These are phyloP conservation scores for Wickerhamomyces strasburgensis DNA, from an alignment of 805 yeast genomes.

Conservation along the genomic window DNA sequence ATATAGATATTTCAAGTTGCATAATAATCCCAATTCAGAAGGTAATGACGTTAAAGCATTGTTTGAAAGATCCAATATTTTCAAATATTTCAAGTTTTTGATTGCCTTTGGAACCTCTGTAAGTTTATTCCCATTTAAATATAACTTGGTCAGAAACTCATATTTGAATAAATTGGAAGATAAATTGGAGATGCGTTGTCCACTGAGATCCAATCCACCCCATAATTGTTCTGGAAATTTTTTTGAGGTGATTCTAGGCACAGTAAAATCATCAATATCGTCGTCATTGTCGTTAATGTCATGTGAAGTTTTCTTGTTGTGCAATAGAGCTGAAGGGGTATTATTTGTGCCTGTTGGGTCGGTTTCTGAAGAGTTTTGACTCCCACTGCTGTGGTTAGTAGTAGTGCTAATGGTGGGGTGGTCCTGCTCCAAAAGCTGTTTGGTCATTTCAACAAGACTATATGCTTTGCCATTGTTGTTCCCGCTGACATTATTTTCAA, in stretches of 20 bases:
- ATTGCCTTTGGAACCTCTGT: constrained; percentile 63
- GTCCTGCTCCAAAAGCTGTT: constrained; percentile 27
- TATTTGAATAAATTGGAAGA: constrained; percentile 76
- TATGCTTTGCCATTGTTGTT: constrained; percentile 19
- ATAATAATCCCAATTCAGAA: constrained; percentile 76
- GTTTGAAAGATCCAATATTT: constrained; percentile 80
- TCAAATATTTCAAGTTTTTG: constrained; percentile 61
- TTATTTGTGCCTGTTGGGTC: constrained; percentile 4
- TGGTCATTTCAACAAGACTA: constrained; percentile 36
- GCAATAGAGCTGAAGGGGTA: constrained; percentile 25
- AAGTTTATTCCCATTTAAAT: constrained; percentile 80
- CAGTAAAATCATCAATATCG: constrained; percentile 53
- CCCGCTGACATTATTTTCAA: not conserved
- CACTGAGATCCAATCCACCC: constrained; percentile 90
- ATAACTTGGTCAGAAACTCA: constrained; percentile 78
- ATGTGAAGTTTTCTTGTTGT: constrained; percentile 37
- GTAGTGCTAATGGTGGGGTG: constrained; percentile 16
- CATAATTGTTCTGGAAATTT: constrained; percentile 70
- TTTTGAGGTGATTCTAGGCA: constrained; percentile 53
- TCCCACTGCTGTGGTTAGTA: constrained; percentile 19
- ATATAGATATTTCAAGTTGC: constrained; percentile 73
- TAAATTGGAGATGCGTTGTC: constrained; percentile 72
- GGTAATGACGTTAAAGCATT: constrained; percentile 74
- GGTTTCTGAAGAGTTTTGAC: constrained; percentile 14
- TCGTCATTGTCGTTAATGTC: constrained; percentile 29